Evolutionary conservation across 345 rosid genomes (phyloP).

Genomic region (Lumnitzera littorea): DNA sequence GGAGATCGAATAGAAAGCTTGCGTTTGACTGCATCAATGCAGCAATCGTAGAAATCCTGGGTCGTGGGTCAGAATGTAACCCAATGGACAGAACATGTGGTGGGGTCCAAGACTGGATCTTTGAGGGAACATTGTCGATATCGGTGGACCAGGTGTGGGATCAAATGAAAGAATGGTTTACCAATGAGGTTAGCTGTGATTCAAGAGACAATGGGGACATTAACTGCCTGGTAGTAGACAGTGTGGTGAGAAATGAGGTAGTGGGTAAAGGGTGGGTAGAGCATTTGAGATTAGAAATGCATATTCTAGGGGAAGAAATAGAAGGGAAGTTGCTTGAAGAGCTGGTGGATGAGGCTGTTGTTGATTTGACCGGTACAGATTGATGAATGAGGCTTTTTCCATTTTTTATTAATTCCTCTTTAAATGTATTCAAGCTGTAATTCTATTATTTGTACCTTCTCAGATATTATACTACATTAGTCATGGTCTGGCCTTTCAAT

Average conservation of each 20-base stretch:
- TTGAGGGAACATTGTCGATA: conserved; percentile 15
- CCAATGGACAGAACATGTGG: conserved; percentile 14
- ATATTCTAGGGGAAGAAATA: conserved; percentile 45
- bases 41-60: conserved; percentile 40
- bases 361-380: conserved; percentile 33
- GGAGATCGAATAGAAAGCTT: conserved; percentile 56
- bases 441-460: too few species aligned
- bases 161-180: conserved; percentile 58
- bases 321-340: conserved; percentile 63
- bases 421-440: neutral
- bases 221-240: conserved; percentile 57
- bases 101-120: conserved; percentile 9
- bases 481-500: too few species aligned
- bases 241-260: conserved; percentile 59
- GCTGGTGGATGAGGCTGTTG: conserved; percentile 72
- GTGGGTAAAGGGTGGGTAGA: conserved; percentile 64
- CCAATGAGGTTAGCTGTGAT: conserved; percentile 22
- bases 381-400: conserved; percentile 9
- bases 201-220: conserved; percentile 21
- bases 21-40: conserved; percentile 67
- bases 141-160: conserved; percentile 60
- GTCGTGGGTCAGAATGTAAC: conserved; percentile 21
- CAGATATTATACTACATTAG: too few species aligned
- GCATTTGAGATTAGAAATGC: conserved; percentile 40
- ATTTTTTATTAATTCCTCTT: neutral